Evolutionary conservation across 306 rosid genomes (phyloP), one percentile per base, ranked within the genome.

Genomic region (Vicia villosa): DNA sequence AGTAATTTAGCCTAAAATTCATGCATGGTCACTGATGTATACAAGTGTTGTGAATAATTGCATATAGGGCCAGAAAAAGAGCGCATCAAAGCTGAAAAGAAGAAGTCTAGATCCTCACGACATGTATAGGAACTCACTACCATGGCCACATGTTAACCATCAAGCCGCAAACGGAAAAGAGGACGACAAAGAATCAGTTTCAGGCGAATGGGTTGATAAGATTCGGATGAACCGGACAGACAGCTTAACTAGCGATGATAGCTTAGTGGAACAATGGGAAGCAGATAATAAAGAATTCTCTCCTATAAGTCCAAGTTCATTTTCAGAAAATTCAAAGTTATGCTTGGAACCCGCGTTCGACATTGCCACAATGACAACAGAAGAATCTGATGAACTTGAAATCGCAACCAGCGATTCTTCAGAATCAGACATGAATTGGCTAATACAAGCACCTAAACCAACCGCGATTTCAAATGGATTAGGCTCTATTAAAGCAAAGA

Each of bases 361-460:
- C 34, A 60, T 65, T 56, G 42, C 57, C 72, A 65, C 62, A 6
- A 26, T 56, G 40, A 56, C 62, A 69, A 82, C 84, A 34, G 84
- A 88, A 58, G 96, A 88, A n/a, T 82, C 86, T 57, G 94, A 92
- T 68, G 99, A 86, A 17, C 83, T 65, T 61, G 97, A 88, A 57
- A 69, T 85, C 73, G 88, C 87, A 75, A 88, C 90, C 1, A 88
- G 96, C 63, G 98, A 93, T 77, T 89, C 87, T 28, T 88, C 96
- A 34, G 98, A 90, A 63, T 74, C 89, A 49, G 97, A 93, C 81
- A n/a, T 85, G 70, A 80, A 75, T 74, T 93, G 96, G 96, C 85
- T 78, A 12, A 38, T 55, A 46, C 74, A 79, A 64, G 68, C 74
- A 52, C 86, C 79, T 45, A 88, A 78, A 72, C 47, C 74, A 52